phyloP scores from a whole-genome alignment of 306 rosid genomes.

The Vicia faba region DNA sequence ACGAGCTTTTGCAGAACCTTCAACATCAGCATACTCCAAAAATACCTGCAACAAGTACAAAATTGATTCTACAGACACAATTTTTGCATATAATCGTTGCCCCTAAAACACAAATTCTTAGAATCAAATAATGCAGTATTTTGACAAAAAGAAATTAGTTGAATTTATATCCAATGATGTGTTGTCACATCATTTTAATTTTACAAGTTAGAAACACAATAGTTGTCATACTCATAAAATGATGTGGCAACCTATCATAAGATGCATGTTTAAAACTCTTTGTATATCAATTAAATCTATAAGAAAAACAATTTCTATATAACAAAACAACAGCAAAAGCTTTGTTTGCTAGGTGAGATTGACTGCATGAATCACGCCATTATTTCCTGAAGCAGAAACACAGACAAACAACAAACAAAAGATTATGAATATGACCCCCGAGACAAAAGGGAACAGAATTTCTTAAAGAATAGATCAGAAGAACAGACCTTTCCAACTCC shows the following conservation, averaged over 20 bases:
- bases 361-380: slow-evolving; percentile 20
- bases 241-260: neutral
- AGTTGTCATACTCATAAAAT: neutral
- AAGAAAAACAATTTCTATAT: neutral
- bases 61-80: neutral
- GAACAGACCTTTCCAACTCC: slow-evolving; percentile 85
- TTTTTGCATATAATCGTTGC: neutral
- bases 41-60: slow-evolving; percentile 59
- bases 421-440: neutral
- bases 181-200: neutral
- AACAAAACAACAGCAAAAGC: slow-evolving; percentile 10
- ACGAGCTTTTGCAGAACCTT: slow-evolving; percentile 84
- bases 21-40: slow-evolving; percentile 84
- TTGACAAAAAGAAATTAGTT: neutral
- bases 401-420: slow-evolving; percentile 15
- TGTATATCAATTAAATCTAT: neutral
- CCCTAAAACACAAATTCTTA: neutral
- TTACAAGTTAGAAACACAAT: neutral
- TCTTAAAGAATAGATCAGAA: slow-evolving; percentile 7
- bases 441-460: neutral
- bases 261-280: neutral
- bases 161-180: neutral
- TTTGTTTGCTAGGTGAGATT: slow-evolving; percentile 6
- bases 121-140: neutral
- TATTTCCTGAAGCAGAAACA: slow-evolving; percentile 21